Conservation (phyloP, 2,329 filamentous ascomycete species). For the Alternaria triticimaculans region DNA sequence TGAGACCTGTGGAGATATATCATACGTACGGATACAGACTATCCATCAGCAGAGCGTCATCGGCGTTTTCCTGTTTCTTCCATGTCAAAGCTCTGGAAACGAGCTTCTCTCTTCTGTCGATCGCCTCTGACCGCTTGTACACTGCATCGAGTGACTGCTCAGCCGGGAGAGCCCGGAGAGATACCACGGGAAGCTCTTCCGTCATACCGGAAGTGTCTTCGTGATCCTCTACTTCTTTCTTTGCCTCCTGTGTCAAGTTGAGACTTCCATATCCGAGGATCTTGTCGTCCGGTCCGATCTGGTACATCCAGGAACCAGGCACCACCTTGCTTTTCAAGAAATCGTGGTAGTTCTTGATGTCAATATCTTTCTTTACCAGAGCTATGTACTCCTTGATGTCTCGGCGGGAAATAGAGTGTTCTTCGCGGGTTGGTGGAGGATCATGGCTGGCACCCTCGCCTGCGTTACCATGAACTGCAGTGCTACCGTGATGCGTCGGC, state of each 20-base stretch:
- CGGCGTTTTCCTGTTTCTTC: too few relatives aligned
- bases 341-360: background rate
- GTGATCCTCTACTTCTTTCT: accelerated
- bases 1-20: too few relatives aligned
- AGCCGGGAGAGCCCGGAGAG: too few relatives aligned
- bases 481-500: background rate
- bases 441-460: background rate
- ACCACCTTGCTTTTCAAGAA: background rate
- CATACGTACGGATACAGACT: too few relatives aligned
- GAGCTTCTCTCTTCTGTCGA: too few relatives aligned
- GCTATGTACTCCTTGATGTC: background rate
- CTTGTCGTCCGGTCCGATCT: background rate
- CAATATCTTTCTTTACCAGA: accelerated
- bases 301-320: accelerated
- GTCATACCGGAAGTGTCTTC: background rate
- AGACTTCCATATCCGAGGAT: background rate
- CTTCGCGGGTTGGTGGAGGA: background rate
- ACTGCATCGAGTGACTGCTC: too few relatives aligned
- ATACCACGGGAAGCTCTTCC: accelerated
- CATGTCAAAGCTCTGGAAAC: too few relatives aligned
- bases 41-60: too few relatives aligned
- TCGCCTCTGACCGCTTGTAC: too few relatives aligned
- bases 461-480: accelerated
- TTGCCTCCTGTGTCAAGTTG: accelerated
- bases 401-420: background rate